Evolutionary conservation across 2,329 filamentous ascomycete genomes (phyloP), one percentile per base, ranked within the genome.

Genomic region (Xylariaceae sp.): DNA sequence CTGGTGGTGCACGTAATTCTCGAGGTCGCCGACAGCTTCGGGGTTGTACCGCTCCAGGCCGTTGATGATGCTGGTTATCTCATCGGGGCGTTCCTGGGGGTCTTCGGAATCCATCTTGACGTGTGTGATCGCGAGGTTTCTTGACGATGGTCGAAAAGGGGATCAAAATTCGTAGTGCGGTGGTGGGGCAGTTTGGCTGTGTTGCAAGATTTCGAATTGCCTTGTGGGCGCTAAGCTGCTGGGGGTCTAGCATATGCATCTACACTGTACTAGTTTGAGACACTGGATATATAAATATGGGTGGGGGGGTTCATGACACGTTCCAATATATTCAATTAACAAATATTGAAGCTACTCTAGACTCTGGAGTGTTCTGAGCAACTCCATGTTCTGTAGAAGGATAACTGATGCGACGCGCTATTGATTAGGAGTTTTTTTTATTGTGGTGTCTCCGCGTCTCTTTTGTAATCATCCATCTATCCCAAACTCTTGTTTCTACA

Each of bases 11-110:
- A 99, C 89, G 78, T 99, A 99, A 75, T 91, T 89, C 83, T 99
- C 94, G 77, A 99, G 95, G 66, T 91, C 84, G 62, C 86, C 86
- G 46, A 96, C 96, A 48, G 95, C 96, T 82, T 99, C 95, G 37
- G 95, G 95, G 78, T 99, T 99, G 82, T 99, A 99, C 73, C 95
- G 87, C 79, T 99, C 95, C 64, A 99, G 91, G 69, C 95, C 94
- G 79, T 94, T 96, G 74, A 99, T 92, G 73, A 99, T 97, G 76
- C 81, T 83, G 74, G 92, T 89, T 78, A 99, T 96, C 76, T 95
- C 88, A 67, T 95, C 91, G 69, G 95, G 94, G 76, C 95, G 85
- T 78, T 96, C 91, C 70, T 91, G 88, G 81, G 91, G 90, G 78
- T 93, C 91, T 84, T 97, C 94, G 80, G 81, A 81, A 79, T 84